Base-by-base conservation (phyloP, 2,329 filamentous ascomycete species). In the Penicillium sp. region DNA sequence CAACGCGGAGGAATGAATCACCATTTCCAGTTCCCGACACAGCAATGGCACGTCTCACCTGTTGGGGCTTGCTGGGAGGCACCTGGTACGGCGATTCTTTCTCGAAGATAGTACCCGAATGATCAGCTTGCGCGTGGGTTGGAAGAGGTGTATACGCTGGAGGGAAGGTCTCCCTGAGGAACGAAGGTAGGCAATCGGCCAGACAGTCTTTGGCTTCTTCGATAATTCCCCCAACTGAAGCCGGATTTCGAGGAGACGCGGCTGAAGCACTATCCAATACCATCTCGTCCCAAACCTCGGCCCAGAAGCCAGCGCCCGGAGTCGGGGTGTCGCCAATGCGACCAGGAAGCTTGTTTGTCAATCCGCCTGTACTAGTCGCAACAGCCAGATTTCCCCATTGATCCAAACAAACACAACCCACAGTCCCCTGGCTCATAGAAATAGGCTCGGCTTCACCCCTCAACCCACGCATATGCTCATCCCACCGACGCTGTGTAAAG, bases 321-420 rank as follows among this genome's bases (percentile, higher is more conserved):
- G 87, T 87, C 0, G 91, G 90, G 10, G 91, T 96, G 67, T 96
- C 91, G 0, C 91, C 91, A 57, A 95, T 86, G 18, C 91, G 79
- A 0, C 90, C 91, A 0, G 89, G 88, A 49, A 93, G 74, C 75
- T 96, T 96, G 69, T 96, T 96, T 21, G 91, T 96, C 70, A 95
- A 69, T 0, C 91, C 91, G 5, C 91, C 91, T 0, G 83, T 86
- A 33, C 80, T 83, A 0, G 83, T 86, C 3, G 83, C 83, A 42
- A 79, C 79, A 49, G 88, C 91, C 3, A 95, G 71, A 3, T 87
- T 83, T 0, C 90, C 90, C 38, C 85, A 81, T n/a, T 76, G 76
- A 69, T 95, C 91, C 7, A 95, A 74, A 23, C 88, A 90, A 0
- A 95, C 89, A 7, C 88, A 89, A 1, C 91, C 91, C 28, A 88